Evolutionary conservation across 1,139 yeast species (phyloP).

Genomic region (Williopsis jadinii): DNA sequence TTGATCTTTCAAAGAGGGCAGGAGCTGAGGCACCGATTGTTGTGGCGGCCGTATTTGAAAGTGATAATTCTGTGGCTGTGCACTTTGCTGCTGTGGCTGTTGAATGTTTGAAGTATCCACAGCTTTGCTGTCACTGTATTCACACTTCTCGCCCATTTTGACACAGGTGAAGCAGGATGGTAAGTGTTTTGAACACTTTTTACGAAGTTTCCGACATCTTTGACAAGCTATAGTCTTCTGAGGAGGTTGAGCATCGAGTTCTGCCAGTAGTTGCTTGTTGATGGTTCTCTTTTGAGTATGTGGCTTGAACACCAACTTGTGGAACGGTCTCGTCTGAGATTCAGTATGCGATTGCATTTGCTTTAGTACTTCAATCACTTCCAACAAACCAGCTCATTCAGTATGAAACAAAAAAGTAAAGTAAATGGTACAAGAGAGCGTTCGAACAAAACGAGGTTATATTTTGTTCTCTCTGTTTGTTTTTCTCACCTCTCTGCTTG

Average conservation of each 20-base stretch:
- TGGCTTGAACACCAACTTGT: slow-evolving; percentile 12
- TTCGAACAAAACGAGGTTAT: no score
- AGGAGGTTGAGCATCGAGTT: slow-evolving; percentile 10
- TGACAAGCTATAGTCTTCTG: slow-evolving; percentile 28
- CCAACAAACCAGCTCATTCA: no score
- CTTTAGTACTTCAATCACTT: no score
- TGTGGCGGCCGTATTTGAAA: no score
- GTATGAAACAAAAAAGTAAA: no score
- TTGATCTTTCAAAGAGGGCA: no score
- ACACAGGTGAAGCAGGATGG: slow-evolving; percentile 40
- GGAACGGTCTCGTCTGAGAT: slow-evolving; percentile 1
- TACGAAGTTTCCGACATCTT: slow-evolving; percentile 38
- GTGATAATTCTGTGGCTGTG: no score
- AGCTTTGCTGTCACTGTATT: slow-evolving; percentile 12
- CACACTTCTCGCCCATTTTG: slow-evolving; percentile 22
- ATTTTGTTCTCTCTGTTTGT: no score
- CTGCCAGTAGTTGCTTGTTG: slow-evolving; percentile 8
- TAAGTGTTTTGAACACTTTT: slow-evolving; percentile 38
- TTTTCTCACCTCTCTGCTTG: no score
- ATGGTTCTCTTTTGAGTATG: slow-evolving; percentile 11
- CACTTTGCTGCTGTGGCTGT: slow-evolving; percentile 4
- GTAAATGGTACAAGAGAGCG: no score
- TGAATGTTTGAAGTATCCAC: slow-evolving; percentile 2
- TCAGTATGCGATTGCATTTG: background rate
- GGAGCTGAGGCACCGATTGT: no score